These are phyloP conservation scores for Stephanodiscus minutulus DNA, from an alignment of 108 stramenopile genomes.

Conservation along the genomic window DNA sequence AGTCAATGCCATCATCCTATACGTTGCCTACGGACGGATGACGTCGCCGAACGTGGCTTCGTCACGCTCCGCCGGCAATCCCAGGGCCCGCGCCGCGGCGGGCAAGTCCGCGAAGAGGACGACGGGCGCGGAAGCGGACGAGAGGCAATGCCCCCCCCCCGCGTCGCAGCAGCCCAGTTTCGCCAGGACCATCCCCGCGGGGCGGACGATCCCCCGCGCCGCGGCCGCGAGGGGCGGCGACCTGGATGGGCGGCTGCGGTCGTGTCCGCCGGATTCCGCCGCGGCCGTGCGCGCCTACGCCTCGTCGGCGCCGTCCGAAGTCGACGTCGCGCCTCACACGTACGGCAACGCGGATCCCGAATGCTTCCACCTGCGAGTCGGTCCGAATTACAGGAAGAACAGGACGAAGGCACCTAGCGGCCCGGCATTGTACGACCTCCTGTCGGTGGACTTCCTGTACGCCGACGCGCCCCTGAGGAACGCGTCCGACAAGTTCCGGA, in stretches of 20 bases:
- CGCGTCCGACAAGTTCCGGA: constrained; percentile 34
- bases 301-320: background rate
- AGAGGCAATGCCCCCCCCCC: background rate
- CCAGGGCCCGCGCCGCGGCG: constrained; percentile 36
- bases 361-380: constrained; percentile 42
- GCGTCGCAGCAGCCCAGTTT: background rate
- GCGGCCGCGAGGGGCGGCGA: constrained; percentile 15
- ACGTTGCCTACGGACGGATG: constrained; percentile 10
- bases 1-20: constrained; percentile 43
- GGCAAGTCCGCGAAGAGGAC: constrained; percentile 19
- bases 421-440: constrained; percentile 48
- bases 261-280: constrained; percentile 12
- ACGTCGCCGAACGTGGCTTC: background rate
- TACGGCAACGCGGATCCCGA: constrained; percentile 28
- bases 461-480: constrained; percentile 36
- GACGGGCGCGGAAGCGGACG: background rate
- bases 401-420: constrained; percentile 53
- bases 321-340: constrained; percentile 37
- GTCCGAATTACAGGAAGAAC: constrained; percentile 55
- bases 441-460: constrained; percentile 48
- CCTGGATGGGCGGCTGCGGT: constrained; percentile 20
- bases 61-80: constrained; percentile 4
- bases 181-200: constrained; percentile 19
- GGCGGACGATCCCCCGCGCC: constrained; percentile 44
- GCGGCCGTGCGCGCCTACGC: constrained; percentile 29